These are phyloP conservation scores for Aspergillus cavernicola DNA, from an alignment of 495 filamentous ascomycete genomes.

Conservation along the genomic window DNA sequence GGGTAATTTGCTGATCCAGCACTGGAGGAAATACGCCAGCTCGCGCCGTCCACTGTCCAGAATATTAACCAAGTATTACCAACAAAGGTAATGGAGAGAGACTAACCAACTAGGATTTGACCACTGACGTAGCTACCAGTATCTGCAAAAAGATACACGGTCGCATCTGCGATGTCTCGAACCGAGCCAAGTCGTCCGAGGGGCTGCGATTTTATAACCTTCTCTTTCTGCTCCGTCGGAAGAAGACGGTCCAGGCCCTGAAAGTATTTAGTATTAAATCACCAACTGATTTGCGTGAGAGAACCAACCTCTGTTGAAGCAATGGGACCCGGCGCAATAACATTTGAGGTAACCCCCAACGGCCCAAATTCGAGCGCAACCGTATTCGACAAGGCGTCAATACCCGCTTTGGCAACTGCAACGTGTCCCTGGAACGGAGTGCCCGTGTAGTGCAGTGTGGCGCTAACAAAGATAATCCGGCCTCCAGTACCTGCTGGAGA, in stretches of 20 bases:
- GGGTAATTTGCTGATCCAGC: conserved; percentile 51
- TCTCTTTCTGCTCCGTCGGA: conserved; percentile 30
- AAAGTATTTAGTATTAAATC: background rate
- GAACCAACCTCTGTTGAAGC: conserved; percentile 54
- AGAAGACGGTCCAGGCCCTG: conserved; percentile 45
- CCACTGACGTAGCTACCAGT: conserved; percentile 82
- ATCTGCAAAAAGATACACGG: conserved; percentile 79
- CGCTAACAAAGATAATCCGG: conserved; percentile 82
- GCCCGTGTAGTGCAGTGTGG: conserved; percentile 85
- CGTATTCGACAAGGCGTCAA: conserved; percentile 74
- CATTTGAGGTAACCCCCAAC: conserved; percentile 81
- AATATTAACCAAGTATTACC: background rate
- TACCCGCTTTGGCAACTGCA: conserved; percentile 81
- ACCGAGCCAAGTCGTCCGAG: conserved; percentile 73
- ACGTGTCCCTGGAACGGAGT: conserved; percentile 83
- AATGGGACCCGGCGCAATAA: conserved; percentile 80
- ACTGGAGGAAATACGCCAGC: conserved; percentile 44
- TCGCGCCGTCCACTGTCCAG: conserved; percentile 40
- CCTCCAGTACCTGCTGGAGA: conserved; percentile 61
- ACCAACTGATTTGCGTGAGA: background rate
- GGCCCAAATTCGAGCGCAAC: conserved; percentile 86
- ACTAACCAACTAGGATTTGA: conserved; percentile 62
- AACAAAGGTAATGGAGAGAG: background rate
- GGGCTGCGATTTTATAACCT: conserved; percentile 49
- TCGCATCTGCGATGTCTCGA: conserved; percentile 88